phyloP scores from a whole-genome alignment of 2,329 filamentous ascomycete species.

The Neopestalotiopsis sp. region DNA sequence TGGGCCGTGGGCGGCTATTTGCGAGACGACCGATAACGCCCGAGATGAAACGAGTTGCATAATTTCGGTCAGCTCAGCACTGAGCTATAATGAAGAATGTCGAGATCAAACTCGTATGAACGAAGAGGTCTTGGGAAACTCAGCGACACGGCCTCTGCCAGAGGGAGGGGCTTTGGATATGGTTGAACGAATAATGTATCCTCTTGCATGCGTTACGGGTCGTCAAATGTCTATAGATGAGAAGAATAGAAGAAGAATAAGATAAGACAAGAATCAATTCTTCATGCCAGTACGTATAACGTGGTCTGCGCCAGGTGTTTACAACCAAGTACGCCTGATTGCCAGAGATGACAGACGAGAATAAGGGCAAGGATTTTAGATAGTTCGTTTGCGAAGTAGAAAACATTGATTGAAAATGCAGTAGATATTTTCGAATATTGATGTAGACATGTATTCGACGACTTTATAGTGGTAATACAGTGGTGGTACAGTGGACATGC shows the following conservation, averaged over 20 bases:
- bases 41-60: not conserved
- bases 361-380: too few species aligned
- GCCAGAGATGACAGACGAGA: too few species aligned
- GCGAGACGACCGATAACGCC: not conserved
- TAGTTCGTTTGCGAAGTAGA: too few species aligned
- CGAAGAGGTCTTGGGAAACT: not conserved
- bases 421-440: too few species aligned
- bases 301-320: not conserved
- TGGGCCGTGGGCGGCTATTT: not conserved
- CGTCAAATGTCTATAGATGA: conserved; percentile 1
- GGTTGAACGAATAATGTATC: conserved; percentile 3
- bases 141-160: not conserved
- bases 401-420: too few species aligned
- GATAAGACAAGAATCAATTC: not conserved
- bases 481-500: too few species aligned
- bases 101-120: not conserved
- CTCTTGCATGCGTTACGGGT: not conserved
- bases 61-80: not conserved
- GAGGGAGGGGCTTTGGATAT: not conserved
- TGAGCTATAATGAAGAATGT: not conserved
- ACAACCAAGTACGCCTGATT: too few species aligned
- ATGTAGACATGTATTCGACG: too few species aligned
- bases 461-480: too few species aligned
- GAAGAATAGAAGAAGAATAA: conserved; percentile 4
- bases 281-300: not conserved